Percentiles rank a stretch among this genome's conserved stretches.
phyloP scores from a whole-genome alignment of 331 rosid species.

The Malus hybrid region DNA sequence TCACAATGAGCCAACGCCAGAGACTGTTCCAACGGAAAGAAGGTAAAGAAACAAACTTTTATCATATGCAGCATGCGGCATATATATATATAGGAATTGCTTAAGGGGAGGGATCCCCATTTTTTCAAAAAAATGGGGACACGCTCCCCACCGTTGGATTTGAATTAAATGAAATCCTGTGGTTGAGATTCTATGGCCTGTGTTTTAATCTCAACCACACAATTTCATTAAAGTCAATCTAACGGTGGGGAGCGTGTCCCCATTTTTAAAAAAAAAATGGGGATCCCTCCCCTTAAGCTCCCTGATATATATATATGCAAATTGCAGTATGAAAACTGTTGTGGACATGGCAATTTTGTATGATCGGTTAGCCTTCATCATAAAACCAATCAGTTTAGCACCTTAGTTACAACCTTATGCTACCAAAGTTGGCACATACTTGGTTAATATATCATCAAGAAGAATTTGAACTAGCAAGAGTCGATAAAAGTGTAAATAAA shows the following conservation, averaged over 20 bases:
- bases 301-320: neutral
- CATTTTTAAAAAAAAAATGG: too few relatives aligned
- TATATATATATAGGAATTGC: too few relatives aligned
- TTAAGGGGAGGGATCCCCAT: too few relatives aligned
- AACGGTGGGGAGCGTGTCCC: too few relatives aligned
- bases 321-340: neutral
- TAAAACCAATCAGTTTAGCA: neutral
- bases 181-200: too few relatives aligned
- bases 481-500: neutral
- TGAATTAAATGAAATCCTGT: too few relatives aligned
- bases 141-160: too few relatives aligned
- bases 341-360: neutral
- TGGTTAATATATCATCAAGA: neutral
- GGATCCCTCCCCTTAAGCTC: too few relatives aligned
- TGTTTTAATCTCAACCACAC: too few relatives aligned
- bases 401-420: neutral
- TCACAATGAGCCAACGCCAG: conserved; percentile 87
- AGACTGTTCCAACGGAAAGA: conserved; percentile 45
- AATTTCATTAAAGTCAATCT: too few relatives aligned
- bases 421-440: neutral
- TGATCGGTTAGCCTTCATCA: neutral
- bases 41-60: neutral
- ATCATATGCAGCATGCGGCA: neutral
- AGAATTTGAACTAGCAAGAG: neutral
- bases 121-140: too few relatives aligned